phyloP scores from a whole-genome alignment of 495 filamentous ascomycete species.

The Trichoderma erinaceum region DNA sequence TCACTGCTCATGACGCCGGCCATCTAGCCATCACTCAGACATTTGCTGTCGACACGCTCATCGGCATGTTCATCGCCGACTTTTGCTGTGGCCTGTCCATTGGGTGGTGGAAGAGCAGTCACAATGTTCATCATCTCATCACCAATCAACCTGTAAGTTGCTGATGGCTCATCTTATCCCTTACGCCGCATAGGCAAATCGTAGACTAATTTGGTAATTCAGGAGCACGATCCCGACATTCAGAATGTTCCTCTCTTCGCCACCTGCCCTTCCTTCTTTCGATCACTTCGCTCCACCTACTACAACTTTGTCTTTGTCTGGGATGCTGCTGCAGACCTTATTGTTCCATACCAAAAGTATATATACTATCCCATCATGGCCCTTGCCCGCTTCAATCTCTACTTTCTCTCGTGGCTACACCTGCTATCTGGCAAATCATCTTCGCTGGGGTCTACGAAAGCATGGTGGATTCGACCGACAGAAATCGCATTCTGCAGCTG shows the following conservation, averaged over 20 bases:
- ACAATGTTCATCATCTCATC: slow-evolving; percentile 49
- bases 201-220: neutral
- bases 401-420: slow-evolving; percentile 42
- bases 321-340: slow-evolving; percentile 35
- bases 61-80: slow-evolving; percentile 44
- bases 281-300: slow-evolving; percentile 34
- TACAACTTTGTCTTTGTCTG: slow-evolving; percentile 41
- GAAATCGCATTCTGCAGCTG: slow-evolving; percentile 37
- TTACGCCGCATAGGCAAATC: neutral
- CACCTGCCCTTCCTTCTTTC: slow-evolving; percentile 42
- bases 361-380: slow-evolving; percentile 49
- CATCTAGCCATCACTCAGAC: slow-evolving; percentile 45
- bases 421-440: slow-evolving; percentile 30
- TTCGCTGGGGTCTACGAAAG: slow-evolving; percentile 31
- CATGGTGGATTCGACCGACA: slow-evolving; percentile 42
- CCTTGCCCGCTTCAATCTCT: slow-evolving; percentile 46
- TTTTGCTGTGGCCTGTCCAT: slow-evolving; percentile 45
- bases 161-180: neutral
- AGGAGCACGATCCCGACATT: slow-evolving; percentile 48
- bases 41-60: slow-evolving; percentile 40
- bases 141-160: slow-evolving; percentile 37
- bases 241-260: slow-evolving; percentile 47
- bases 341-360: slow-evolving; percentile 40
- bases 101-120: slow-evolving; percentile 50
- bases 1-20: slow-evolving; percentile 47